These are phyloP conservation scores for Ceratorhiza oryzae-sativae DNA, from an alignment of 1,284 basidiomycete species.

Conservation along the genomic window DNA sequence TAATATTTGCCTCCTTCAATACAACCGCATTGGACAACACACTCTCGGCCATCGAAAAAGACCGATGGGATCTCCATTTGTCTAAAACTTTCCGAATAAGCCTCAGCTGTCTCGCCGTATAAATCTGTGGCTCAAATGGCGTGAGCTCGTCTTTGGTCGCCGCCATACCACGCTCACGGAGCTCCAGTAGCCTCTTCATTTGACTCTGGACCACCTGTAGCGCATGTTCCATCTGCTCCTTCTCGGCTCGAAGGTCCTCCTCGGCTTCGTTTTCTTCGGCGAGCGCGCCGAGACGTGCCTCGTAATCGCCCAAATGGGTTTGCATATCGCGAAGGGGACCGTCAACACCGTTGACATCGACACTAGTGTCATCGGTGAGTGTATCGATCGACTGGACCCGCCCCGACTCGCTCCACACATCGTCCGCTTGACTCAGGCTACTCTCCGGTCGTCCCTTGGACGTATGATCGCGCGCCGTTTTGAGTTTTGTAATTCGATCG, in stretches of 20 bases:
- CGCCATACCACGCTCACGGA: conserved; percentile 76
- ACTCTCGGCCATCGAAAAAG: conserved; percentile 91
- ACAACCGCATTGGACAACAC: conserved; percentile 85
- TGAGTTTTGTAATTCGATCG: conserved; percentile 91
- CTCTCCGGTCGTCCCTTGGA: conserved; percentile 57
- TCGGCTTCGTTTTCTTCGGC: conserved; percentile 75
- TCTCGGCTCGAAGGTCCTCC: conserved; percentile 79
- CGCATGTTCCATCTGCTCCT: conserved; percentile 90
- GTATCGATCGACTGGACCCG: conserved; percentile 75
- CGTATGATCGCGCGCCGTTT: conserved; percentile 82
- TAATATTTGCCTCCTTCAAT: conserved; percentile 94
- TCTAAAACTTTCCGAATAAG: conserved; percentile 81
- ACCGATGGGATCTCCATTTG: conserved; percentile 83
- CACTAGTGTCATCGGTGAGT: conserved; percentile 83
- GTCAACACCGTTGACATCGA: conserved; percentile 75
- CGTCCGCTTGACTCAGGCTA: conserved; percentile 77
- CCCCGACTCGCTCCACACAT: conserved; percentile 80
- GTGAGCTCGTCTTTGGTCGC: conserved; percentile 61
- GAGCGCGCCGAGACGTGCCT: conserved; percentile 76
- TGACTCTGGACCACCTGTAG: conserved; percentile 80
- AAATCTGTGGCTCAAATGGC: conserved; percentile 78
- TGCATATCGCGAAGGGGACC: conserved; percentile 71
- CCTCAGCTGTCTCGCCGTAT: conserved; percentile 78
- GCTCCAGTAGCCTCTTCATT: conserved; percentile 82
- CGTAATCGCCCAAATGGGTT: conserved; percentile 67